Evolutionary conservation across 2,329 filamentous ascomycete species (phyloP).

Genomic region (Trichoderma asperellum): DNA sequence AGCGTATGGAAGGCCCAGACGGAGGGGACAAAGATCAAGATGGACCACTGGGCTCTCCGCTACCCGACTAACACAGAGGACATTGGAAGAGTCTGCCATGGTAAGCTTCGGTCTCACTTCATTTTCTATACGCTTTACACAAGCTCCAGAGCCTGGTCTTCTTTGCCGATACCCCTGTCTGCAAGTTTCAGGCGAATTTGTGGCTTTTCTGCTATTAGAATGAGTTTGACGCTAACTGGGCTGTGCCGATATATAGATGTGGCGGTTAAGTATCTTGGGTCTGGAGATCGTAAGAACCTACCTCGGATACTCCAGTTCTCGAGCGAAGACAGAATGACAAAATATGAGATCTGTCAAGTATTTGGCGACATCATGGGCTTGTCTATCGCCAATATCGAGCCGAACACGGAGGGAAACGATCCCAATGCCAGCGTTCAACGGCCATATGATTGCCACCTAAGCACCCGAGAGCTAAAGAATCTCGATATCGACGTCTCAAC

Average conservation of each 20-base stretch:
- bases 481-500: constrained; percentile 76
- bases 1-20: constrained; percentile 74
- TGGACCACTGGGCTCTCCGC: constrained; percentile 84
- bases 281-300: constrained; percentile 55
- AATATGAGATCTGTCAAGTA: constrained; percentile 82
- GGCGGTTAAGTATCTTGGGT: constrained; percentile 66
- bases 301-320: constrained; percentile 81
- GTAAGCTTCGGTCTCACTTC: constrained; percentile 47
- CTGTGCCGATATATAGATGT: constrained; percentile 58
- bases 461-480: constrained; percentile 72
- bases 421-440: constrained; percentile 72
- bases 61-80: constrained; percentile 92
- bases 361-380: constrained; percentile 81
- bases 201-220: not conserved
- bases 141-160: not conserved
- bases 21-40: constrained; percentile 64
- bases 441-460: constrained; percentile 87
- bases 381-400: constrained; percentile 67
- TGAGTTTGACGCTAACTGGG: constrained; percentile 1
- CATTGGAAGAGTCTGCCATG: constrained; percentile 74
- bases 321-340: constrained; percentile 83
- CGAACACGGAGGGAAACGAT: constrained; percentile 73
- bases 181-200: not conserved
- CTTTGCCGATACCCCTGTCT: not conserved
- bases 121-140: not conserved